Evolutionary conservation across 169 alveolate genomes (phyloP), one percentile per base, ranked within the genome.

Genomic region (Toxoplasma gondii): DNA sequence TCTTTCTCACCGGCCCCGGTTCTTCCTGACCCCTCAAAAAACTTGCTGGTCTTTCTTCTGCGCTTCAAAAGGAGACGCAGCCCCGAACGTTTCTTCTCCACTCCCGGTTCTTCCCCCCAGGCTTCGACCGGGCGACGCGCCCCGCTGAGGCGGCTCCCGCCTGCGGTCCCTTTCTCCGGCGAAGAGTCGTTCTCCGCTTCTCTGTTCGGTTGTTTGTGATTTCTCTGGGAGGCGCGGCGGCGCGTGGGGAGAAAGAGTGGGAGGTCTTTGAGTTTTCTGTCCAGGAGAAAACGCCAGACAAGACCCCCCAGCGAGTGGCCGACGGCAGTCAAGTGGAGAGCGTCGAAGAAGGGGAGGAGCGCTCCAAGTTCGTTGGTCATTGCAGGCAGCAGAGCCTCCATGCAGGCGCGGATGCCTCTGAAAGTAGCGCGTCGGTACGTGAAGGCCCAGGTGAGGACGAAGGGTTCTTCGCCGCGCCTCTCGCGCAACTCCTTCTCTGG

Each of bases 301-400:
- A 82, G 64, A 7, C 88, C 88, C n/a, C 88, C 88, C n/a, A 82
- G 31, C n/a, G 88, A 82, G 45, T 82, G 88, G 54, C 88, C 88
- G 67, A 82, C 88, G 22, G 67, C 88, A 34, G 45, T 36, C 19
- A 82, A 31, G 67, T 43, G 88, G 39, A 82, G 54, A 5, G 39
- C 34, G 64, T 82, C 88, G 58, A 36, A 82, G 45, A 36, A 29
- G 39, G 39, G 67, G 58, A 82, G 88, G 2, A 82, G 64, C 31
- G 45, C 64, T 27, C 36, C 67, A 16, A 82, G 45, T n/a, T 82
- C 88, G 67, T 38, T 43, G 36, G 88, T n/a, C n/a, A 82, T 43
- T 24, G 45, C 39, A 22, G 88, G 88, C 88, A 41, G 67, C 19
- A 82, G 39, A 16, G 34, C 39, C 36, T 36, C 53, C 88, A 82